phyloP scores from a whole-genome alignment of 2,329 filamentous ascomycete species.

The Ascochyta koolunga region DNA sequence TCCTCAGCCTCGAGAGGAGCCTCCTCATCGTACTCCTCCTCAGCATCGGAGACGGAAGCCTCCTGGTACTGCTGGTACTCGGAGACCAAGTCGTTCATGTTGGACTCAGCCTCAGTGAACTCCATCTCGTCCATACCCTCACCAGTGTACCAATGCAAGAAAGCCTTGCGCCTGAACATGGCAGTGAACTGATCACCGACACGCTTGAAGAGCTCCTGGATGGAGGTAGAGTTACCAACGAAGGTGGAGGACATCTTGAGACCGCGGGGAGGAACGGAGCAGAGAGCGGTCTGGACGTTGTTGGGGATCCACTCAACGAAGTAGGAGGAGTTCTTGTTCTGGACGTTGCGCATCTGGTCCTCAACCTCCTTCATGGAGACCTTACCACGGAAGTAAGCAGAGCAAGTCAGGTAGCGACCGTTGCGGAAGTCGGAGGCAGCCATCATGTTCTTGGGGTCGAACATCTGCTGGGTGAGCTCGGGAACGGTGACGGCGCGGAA shows the following conservation, averaged over 20 bases:
- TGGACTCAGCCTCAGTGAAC: conserved; percentile 99
- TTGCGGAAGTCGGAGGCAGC: conserved; percentile 99
- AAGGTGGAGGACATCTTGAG: conserved; percentile 99
- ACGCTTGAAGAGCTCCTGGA: conserved; percentile 99
- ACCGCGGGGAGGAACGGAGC: conserved; percentile 96
- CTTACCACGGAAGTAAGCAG: conserved; percentile 99
- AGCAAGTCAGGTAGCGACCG: conserved; percentile 99
- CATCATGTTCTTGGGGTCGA: conserved; percentile 99
- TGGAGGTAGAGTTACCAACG: conserved; percentile 98
- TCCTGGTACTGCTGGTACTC: conserved; percentile 99
- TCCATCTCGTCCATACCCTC: conserved; percentile 99
- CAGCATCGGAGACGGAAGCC: conserved; percentile 93
- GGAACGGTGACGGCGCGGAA: conserved; percentile 98
- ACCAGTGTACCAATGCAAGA: conserved; percentile 99
- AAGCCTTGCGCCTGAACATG: conserved; percentile 99
- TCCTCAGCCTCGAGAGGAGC: conserved; percentile 74
- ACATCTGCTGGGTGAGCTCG: conserved; percentile 99
- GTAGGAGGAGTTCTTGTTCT: conserved; percentile 99
- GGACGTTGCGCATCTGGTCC: conserved; percentile 99
- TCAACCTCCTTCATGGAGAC: conserved; percentile 99
- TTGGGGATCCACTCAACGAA: conserved; percentile 99
- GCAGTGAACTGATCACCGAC: conserved; percentile 99
- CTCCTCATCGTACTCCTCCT: conserved; percentile 95
- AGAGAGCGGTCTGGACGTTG: conserved; percentile 99
- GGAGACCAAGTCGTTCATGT: conserved; percentile 99